A percentile compares a stretch with the other conserved stretches of the same genome.
phyloP scores from a whole-genome alignment of 768 basidiomycete species.

The Podaxis sp. region DNA sequence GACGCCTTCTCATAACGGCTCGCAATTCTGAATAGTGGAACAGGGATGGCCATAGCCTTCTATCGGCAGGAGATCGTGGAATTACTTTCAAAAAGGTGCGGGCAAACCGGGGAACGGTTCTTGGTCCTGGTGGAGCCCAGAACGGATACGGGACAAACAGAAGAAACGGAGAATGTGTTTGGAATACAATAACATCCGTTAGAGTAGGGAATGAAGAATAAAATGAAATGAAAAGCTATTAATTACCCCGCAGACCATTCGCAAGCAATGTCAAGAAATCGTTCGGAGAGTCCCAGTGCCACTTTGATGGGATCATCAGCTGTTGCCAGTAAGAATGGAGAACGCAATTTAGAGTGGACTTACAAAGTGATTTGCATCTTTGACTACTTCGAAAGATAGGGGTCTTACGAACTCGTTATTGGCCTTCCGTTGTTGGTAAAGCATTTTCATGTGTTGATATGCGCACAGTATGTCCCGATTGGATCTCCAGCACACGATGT shows the following conservation, averaged over 20 bases:
- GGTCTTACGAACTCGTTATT: conserved; percentile 19
- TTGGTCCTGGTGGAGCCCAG: no score
- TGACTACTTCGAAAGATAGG: conserved; percentile 20
- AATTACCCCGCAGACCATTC: background rate
- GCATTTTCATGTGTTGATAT: conserved; percentile 13
- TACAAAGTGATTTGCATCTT: conserved; percentile 32
- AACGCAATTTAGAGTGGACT: conserved; percentile 9
- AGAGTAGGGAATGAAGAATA: no score
- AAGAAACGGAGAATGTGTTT: no score
- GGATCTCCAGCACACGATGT: conserved; percentile 19
- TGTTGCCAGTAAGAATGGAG: background rate
- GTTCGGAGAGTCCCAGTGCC: conserved; percentile 5
- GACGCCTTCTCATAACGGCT: no score
- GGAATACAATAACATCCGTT: no score
- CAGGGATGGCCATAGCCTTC: no score
- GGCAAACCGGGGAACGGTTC: no score
- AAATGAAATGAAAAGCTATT: no score
- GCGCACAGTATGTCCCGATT: conserved; percentile 23
- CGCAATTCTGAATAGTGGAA: no score
- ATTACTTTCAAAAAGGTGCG: no score
- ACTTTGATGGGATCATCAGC: background rate
- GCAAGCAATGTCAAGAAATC: background rate
- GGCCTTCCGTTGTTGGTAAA: conserved; percentile 16
- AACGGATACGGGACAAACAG: no score
- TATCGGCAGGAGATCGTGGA: no score